Conservation (phyloP, 1,284 basidiomycete species). For the Abortiporus biennis region DNA sequence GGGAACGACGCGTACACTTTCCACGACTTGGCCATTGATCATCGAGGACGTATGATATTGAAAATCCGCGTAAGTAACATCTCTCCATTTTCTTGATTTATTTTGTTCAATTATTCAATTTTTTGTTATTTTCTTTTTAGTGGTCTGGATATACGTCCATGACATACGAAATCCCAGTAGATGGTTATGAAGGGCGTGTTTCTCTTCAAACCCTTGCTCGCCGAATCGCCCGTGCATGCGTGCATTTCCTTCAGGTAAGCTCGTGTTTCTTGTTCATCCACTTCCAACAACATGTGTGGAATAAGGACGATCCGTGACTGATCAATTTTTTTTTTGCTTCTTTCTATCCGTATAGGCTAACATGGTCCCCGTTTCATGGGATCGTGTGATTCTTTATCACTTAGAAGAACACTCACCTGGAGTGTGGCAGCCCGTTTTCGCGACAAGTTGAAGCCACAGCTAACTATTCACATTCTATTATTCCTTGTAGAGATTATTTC, state of each 20-base stretch:
- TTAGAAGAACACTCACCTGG: slow-evolving; percentile 65
- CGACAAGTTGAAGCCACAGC: slow-evolving; percentile 27
- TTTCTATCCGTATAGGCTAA: slow-evolving; percentile 39
- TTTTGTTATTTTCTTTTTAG: slow-evolving; percentile 27
- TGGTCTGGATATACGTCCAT: slow-evolving; percentile 68
- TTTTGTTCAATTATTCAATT: background rate
- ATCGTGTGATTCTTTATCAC: slow-evolving; percentile 64
- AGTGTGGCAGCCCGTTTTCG: slow-evolving; percentile 57
- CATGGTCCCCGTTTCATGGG: slow-evolving; percentile 59
- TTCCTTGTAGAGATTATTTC: too few relatives aligned
- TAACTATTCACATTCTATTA: too few relatives aligned
- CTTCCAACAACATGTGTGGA: too few relatives aligned
- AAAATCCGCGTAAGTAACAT: slow-evolving; percentile 55
- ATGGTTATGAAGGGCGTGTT: slow-evolving; percentile 57
- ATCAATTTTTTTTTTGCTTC: slow-evolving; percentile 13
- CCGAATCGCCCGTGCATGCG: slow-evolving; percentile 61
- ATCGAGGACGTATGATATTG: slow-evolving; percentile 51
- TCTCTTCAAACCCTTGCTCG: slow-evolving; percentile 63
- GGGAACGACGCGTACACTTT: slow-evolving; percentile 52
- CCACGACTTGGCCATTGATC: slow-evolving; percentile 59
- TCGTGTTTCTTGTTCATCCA: slow-evolving; percentile 9
- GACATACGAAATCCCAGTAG: slow-evolving; percentile 71
- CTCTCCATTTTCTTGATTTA: slow-evolving; percentile 5
- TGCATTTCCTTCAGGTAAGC: slow-evolving; percentile 67
- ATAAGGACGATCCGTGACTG: too few relatives aligned